Conservation (phyloP, 345 rosid genomes). For the Populus alba region DNA sequence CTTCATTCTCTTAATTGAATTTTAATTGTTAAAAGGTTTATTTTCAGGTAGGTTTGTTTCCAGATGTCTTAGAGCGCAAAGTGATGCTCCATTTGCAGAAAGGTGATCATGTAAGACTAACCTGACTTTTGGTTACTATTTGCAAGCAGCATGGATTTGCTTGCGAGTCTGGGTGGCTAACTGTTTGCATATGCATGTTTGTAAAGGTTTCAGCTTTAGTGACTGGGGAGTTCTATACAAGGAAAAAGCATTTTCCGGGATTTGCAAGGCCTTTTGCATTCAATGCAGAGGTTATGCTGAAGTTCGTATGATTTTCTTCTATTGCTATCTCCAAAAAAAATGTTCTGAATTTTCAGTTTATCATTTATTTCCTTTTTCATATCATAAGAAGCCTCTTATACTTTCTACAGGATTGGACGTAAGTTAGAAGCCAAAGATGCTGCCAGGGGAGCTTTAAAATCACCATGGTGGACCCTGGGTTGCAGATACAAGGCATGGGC, state of each 20-base stretch:
- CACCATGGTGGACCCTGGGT: constrained; percentile 37
- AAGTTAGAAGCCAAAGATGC: constrained; percentile 33
- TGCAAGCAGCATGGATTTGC: not conserved
- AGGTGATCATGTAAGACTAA: constrained; percentile 25
- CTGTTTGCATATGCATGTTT: constrained; percentile 2
- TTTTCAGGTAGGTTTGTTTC: constrained; percentile 29
- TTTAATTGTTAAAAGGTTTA: not conserved
- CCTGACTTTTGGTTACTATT: constrained; percentile 6
- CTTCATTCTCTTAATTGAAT: too few relatives aligned
- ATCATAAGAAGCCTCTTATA: not conserved
- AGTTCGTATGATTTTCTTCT: constrained; percentile 16
- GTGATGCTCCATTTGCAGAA: constrained; percentile 19
- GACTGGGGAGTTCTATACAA: constrained; percentile 25
- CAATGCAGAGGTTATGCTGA: constrained; percentile 27
- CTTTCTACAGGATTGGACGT: constrained; percentile 19
- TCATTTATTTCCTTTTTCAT: not conserved
- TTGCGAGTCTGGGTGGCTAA: constrained; percentile 18
- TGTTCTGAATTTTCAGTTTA: not conserved
- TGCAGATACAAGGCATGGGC: constrained; percentile 18
- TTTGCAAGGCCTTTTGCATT: constrained; percentile 29
- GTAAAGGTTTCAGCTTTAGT: constrained; percentile 28
- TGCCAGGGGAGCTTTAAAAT: constrained; percentile 28
- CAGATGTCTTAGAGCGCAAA: constrained; percentile 25
- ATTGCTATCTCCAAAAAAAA: not conserved
- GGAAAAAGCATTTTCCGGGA: constrained; percentile 30